These are phyloP conservation scores for Austroboletus rostrupii DNA, from an alignment of 1,284 basidiomycete genomes.

Conservation along the genomic window DNA sequence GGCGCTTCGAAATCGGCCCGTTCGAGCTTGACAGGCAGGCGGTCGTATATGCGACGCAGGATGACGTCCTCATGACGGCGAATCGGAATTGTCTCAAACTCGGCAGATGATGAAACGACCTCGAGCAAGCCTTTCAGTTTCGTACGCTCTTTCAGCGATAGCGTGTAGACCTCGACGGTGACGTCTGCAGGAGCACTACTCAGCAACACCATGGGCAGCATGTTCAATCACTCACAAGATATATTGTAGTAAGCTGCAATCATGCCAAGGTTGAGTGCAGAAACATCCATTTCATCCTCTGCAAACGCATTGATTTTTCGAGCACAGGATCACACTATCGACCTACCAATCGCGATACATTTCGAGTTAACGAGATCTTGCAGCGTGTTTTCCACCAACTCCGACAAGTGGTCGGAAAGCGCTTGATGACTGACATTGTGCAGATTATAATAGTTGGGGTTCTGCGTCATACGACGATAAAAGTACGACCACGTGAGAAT, in stretches of 20 bases:
- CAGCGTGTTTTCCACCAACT: slow-evolving; percentile 91
- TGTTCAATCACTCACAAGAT: slow-evolving; percentile 53
- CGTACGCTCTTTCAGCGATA: slow-evolving; percentile 94
- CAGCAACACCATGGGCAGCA: background rate
- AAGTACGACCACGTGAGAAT: slow-evolving; percentile 95
- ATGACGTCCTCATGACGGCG: slow-evolving; percentile 85
- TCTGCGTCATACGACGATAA: slow-evolving; percentile 95
- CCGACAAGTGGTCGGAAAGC: slow-evolving; percentile 91
- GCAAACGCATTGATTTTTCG: slow-evolving; percentile 13
- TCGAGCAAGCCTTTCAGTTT: slow-evolving; percentile 96
- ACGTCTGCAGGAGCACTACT: slow-evolving; percentile 54
- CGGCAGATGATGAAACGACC: slow-evolving; percentile 93
- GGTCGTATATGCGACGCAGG: slow-evolving; percentile 88
- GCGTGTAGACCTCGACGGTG: slow-evolving; percentile 94
- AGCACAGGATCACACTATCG: background rate
- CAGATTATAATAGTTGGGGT: slow-evolving; percentile 92
- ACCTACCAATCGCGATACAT: slow-evolving; percentile 87
- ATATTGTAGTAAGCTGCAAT: slow-evolving; percentile 94
- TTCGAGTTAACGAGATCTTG: slow-evolving; percentile 91
- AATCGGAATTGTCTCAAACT: slow-evolving; percentile 94
- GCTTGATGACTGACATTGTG: slow-evolving; percentile 93
- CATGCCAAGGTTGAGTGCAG: slow-evolving; percentile 91
- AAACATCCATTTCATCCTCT: slow-evolving; percentile 93
- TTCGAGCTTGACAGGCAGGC: slow-evolving; percentile 94
- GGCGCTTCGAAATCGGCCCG: slow-evolving; percentile 85